Percentiles rank a stretch among this genome's conserved stretches.
Evolutionary conservation across 495 filamentous ascomycete species (phyloP).

Genomic region (Pyrenula massariospora): DNA sequence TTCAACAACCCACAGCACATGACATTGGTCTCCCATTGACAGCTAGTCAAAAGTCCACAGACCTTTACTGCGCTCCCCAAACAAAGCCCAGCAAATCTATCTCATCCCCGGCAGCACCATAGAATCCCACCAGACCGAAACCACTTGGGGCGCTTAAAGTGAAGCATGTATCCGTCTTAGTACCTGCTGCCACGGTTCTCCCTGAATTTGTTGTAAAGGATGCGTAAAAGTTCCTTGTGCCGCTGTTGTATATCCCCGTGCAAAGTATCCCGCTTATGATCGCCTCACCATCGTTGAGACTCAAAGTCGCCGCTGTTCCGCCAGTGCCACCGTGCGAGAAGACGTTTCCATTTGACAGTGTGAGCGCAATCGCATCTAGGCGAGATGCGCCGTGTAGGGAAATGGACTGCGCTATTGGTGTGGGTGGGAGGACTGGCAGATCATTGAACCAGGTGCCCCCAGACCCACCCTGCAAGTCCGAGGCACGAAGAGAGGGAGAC

Average conservation of each 20-base stretch:
- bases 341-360: conserved; percentile 28
- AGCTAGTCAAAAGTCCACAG: too few relatives aligned
- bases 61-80: conserved; percentile 8
- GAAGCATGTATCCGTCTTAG: conserved; percentile 33
- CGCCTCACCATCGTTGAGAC: conserved; percentile 31
- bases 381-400: conserved; percentile 35
- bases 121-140: conserved; percentile 45
- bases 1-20: too few relatives aligned
- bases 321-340: conserved; percentile 45
- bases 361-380: conserved; percentile 37
- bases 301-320: conserved; percentile 29
- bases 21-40: too few relatives aligned
- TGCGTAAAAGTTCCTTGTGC: conserved; percentile 47
- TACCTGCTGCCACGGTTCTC: conserved; percentile 33
- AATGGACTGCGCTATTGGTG: conserved; percentile 23
- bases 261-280: conserved; percentile 41
- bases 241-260: conserved; percentile 30
- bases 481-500: conserved; percentile 26
- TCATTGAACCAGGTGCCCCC: conserved; percentile 48
- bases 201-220: conserved; percentile 40
- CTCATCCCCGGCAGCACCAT: conserved; percentile 45
- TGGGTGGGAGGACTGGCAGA: conserved; percentile 16
- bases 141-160: conserved; percentile 36
- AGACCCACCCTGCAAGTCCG: conserved; percentile 38
- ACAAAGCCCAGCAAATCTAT: conserved; percentile 48